phyloP scores from a whole-genome alignment of 1,139 yeast species.

The Debaryomyces psychrophilus region DNA sequence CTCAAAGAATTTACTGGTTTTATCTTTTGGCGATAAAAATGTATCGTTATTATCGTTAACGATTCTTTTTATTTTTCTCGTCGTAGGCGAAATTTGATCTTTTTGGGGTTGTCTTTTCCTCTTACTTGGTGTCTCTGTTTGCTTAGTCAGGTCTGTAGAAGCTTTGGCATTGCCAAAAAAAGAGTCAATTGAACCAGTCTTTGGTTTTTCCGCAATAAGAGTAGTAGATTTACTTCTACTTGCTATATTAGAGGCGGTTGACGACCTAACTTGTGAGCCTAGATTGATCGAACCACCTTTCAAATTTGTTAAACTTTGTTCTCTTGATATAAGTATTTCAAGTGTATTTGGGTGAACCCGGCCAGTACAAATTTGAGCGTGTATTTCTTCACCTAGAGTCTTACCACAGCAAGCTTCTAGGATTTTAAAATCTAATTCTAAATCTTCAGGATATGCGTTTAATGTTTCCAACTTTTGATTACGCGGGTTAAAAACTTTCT shows the following conservation, averaged over 20 bases:
- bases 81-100: constrained; percentile 26
- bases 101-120: constrained; percentile 1
- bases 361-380: constrained; percentile 64
- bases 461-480: constrained; percentile 54
- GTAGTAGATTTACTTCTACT: constrained; percentile 7
- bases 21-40: constrained; percentile 6
- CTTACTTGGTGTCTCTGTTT: background rate
- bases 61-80: constrained; percentile 28
- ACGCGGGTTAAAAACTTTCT: constrained; percentile 79
- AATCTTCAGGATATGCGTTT: constrained; percentile 54
- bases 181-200: constrained; percentile 14
- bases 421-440: constrained; percentile 33
- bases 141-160: background rate
- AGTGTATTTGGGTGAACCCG: constrained; percentile 67
- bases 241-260: background rate
- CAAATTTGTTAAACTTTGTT: constrained; percentile 32
- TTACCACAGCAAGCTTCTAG: constrained; percentile 68
- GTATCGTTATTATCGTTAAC: constrained; percentile 9
- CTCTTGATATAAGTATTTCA: constrained; percentile 48
- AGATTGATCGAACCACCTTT: constrained; percentile 30
- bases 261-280: background rate
- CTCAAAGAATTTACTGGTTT: constrained; percentile 20
- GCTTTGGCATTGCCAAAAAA: constrained; percentile 14
- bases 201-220: background rate
- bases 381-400: constrained; percentile 49